A percentile compares a stretch with the other conserved stretches of the same genome.
Conservation (phyloP, 176 grass and related monocot species). For the Eragrostis nindensis region DNA sequence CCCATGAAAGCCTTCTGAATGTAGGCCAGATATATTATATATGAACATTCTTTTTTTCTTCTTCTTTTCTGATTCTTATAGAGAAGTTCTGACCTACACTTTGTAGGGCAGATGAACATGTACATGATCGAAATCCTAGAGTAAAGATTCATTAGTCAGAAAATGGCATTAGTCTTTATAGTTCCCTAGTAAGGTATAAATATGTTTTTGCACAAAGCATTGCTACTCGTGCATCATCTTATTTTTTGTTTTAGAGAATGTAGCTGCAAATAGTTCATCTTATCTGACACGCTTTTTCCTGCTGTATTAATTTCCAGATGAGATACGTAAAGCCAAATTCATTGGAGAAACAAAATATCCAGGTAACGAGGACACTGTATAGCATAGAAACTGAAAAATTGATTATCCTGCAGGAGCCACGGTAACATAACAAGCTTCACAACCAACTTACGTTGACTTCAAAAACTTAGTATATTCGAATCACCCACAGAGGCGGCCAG, state of each 20-base stretch:
- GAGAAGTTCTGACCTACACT: slow-evolving; percentile 26
- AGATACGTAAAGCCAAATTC: background rate
- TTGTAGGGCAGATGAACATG: slow-evolving; percentile 42
- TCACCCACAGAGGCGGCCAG: background rate
- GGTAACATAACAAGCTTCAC: too few relatives aligned
- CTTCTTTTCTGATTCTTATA: slow-evolving; percentile 31
- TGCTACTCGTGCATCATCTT: background rate
- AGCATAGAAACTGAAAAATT: background rate
- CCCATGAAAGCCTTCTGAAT: slow-evolving; percentile 76
- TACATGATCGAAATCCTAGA: slow-evolving; percentile 36
- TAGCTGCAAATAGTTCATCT: background rate
- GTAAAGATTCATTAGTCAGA: slow-evolving; percentile 23
- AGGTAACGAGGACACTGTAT: too few relatives aligned
- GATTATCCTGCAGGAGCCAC: too few relatives aligned
- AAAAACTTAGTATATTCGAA: too few relatives aligned
- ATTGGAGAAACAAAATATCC: background rate
- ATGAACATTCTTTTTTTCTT: slow-evolving; percentile 37
- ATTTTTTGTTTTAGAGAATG: background rate
- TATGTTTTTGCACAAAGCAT: background rate
- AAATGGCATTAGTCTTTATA: background rate
- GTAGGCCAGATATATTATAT: slow-evolving; percentile 86
- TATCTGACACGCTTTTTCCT: background rate
- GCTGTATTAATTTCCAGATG: background rate
- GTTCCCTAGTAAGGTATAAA: background rate
- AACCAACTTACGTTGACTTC: too few relatives aligned